Evolutionary conservation across 208 protist species (phyloP), one percentile per base, ranked within the genome.

Genomic region (Entamoeba moshkovskii): DNA sequence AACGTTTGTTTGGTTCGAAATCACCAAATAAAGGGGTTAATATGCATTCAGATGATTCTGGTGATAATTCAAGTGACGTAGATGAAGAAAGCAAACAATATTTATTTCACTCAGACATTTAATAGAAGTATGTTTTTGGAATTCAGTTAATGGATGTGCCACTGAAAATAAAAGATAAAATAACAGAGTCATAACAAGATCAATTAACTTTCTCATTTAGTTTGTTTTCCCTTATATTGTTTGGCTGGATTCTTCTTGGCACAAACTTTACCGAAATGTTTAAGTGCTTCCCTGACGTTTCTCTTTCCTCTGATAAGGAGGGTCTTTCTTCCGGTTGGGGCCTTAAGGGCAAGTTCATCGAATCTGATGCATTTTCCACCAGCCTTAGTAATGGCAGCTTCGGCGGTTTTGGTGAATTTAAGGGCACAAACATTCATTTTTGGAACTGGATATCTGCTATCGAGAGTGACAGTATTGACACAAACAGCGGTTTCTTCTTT

Each of bases 291-390:
- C 95, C 99, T 98, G 52, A 96, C 96, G 85, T 96, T 97, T 95
- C 97, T 97, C 95, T 96, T 97, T 94, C 99, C 99, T 94, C 98
- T 98, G 94, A 99, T 97, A 93, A 99, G 98, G 92, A 99, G 94
- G 94, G 97, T 98, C 96, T 99, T 99, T 95, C 97, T 97, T 25
- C 99, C 99, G 47, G 97, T 99, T 92, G 99, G 99, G 48, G 97
- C 96, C 46, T 97, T 95, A 95, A 99, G 97, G 49, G 98, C 98
- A 49, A 99, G 97, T 96, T 99, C 98, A 96, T 99, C 99, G 94
- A 99, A 99, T 94, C 99, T 99, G 52, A 99, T 96, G 97, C 96
- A 97, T 97, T 99, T 97, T 94, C 99, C 99, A 94, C 99, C 99
- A 52, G 98, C 98, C 59, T 98, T 98, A 66, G 98, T 95, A 96